Conservation (phyloP, 768 basidiomycete genomes). For the Calvatia gigantea region DNA sequence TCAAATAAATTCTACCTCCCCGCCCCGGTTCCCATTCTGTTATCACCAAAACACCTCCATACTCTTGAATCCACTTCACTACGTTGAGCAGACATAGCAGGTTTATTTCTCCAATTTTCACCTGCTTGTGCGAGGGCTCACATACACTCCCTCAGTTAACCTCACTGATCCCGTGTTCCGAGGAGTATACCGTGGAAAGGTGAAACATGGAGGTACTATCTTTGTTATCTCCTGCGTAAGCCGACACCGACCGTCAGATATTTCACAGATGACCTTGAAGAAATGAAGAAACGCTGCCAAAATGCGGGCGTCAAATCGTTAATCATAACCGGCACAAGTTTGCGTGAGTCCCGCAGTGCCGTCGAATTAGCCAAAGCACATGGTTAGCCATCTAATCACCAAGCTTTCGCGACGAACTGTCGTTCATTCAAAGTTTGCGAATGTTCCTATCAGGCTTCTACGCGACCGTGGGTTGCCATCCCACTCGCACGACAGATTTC, state of each 20-base stretch:
- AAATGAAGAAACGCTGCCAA: constrained; percentile 52
- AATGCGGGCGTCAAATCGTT: constrained; percentile 63
- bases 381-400: constrained; percentile 29
- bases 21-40: background rate
- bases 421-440: background rate
- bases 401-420: background rate
- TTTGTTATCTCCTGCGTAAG: background rate
- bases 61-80: background rate
- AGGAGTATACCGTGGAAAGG: constrained; percentile 45
- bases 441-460: constrained; percentile 44
- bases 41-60: background rate
- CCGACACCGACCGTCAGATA: background rate
- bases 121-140: background rate
- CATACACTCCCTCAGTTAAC: constrained; percentile 15
- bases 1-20: background rate
- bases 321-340: constrained; percentile 74
- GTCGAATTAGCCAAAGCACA: constrained; percentile 56
- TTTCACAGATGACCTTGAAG: constrained; percentile 55
- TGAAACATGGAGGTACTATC: constrained; percentile 44
- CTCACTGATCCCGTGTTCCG: constrained; percentile 57
- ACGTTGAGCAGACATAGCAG: background rate
- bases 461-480: constrained; percentile 79
- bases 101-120: background rate
- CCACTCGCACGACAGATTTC: constrained; percentile 70
- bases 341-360: constrained; percentile 59